A percentile compares a stretch with the other conserved stretches of the same genome.
phyloP scores from a whole-genome alignment of 768 basidiomycete species.

The Leucocoprinus leucothites region DNA sequence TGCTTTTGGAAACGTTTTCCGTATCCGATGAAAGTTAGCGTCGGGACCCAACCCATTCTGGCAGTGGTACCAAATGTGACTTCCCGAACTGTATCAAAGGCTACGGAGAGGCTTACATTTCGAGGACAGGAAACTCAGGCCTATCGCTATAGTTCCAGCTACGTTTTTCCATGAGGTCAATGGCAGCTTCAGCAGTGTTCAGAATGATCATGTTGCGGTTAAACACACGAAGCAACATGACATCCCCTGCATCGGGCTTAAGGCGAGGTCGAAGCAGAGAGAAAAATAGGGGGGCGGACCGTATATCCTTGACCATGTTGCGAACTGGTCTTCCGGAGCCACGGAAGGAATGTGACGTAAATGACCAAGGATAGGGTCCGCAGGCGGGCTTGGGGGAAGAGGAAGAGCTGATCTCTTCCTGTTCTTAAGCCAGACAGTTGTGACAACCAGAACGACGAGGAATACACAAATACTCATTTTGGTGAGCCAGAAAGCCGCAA shows the following conservation, averaged over 20 bases:
- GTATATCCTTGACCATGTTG: background rate
- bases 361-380: background rate
- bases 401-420: background rate
- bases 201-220: conserved; percentile 13
- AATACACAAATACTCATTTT: no score
- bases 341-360: background rate
- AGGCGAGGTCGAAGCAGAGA: background rate
- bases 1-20: conserved; percentile 7
- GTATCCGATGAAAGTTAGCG: background rate
- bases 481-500: no score
- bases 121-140: background rate
- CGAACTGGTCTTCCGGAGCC: background rate
- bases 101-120: background rate
- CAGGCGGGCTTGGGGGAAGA: background rate
- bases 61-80: background rate
- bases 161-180: conserved; percentile 19
- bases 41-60: background rate
- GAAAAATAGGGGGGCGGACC: background rate
- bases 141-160: conserved; percentile 15
- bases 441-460: no score
- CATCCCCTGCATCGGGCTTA: background rate
- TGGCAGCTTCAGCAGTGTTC: conserved; percentile 12
- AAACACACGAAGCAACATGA: background rate
- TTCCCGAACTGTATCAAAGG: background rate
- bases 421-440: no score